A percentile compares a stretch with the other conserved stretches of the same genome.
Conservation (phyloP, 1,284 basidiomycete species). For the Phellopilus nigrolimitatus region DNA sequence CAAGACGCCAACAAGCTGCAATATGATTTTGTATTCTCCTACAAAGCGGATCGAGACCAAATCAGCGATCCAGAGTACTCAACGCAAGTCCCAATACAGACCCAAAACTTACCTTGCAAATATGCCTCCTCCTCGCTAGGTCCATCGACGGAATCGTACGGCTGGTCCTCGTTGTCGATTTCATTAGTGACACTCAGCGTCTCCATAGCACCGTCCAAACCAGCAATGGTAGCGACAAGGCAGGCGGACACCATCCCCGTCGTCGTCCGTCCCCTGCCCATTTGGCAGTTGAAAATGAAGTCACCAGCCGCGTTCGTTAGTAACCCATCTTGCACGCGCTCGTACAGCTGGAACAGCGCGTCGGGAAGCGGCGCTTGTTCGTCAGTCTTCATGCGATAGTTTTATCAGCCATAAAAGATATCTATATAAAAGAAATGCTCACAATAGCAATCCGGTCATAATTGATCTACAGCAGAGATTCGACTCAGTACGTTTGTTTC, state of each 20-base stretch:
- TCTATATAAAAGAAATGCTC: constrained; percentile 29
- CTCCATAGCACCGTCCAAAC: constrained; percentile 47
- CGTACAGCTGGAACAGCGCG: constrained; percentile 74
- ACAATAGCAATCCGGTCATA: constrained; percentile 87
- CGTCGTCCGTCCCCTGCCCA: constrained; percentile 79
- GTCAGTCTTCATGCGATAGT: constrained; percentile 64
- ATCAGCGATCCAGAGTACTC: not conserved
- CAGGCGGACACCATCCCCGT: constrained; percentile 93
- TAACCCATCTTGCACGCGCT: constrained; percentile 65
- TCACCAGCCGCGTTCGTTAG: constrained; percentile 54
- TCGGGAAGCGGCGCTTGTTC: constrained; percentile 92
- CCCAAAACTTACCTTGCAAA: constrained; percentile 58
- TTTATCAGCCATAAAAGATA: not conserved
- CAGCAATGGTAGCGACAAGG: constrained; percentile 76
- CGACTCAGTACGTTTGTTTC: too few relatives aligned
- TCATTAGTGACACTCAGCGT: constrained; percentile 33
- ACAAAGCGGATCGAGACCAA: constrained; percentile 4
- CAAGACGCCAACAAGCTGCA: constrained; percentile 89
- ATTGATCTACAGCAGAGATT: constrained; percentile 56
- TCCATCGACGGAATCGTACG: constrained; percentile 69
- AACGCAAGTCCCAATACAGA: not conserved
- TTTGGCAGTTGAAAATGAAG: constrained; percentile 87
- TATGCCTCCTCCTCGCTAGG: constrained; percentile 84
- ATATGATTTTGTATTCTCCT: constrained; percentile 97
- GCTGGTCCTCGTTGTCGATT: constrained; percentile 38